Conservation (phyloP, 805 yeast species). For the Wickerhamiella lipophila region DNA sequence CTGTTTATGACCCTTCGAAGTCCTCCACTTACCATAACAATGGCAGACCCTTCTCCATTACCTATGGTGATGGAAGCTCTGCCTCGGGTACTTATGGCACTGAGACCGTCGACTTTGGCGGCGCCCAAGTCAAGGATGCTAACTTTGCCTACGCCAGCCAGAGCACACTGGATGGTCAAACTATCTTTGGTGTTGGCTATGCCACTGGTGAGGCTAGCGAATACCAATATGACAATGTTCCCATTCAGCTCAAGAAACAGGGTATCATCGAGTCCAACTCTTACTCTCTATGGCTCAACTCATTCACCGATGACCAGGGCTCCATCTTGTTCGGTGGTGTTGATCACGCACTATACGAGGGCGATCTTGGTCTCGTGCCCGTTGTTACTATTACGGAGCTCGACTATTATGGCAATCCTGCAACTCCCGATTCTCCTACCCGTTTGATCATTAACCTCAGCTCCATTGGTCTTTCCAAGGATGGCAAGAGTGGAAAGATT, state of each 20-base stretch:
- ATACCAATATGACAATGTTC: constrained; percentile 24
- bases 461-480: neutral
- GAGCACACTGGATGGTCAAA: constrained; percentile 23
- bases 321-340: constrained; percentile 53
- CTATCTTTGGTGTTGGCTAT: constrained; percentile 34
- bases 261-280: constrained; percentile 33
- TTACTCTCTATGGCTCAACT: constrained; percentile 37
- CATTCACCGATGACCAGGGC: constrained; percentile 21
- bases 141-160: constrained; percentile 66
- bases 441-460: neutral
- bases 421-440: neutral
- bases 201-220: constrained; percentile 24
- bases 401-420: neutral
- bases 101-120: constrained; percentile 44
- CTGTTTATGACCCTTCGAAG: neutral
- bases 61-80: constrained; percentile 35
- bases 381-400: constrained; percentile 14
- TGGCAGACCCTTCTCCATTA: constrained; percentile 25
- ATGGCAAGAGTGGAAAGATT: neutral
- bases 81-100: constrained; percentile 42
- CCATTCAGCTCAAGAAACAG: constrained; percentile 27
- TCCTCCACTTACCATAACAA: constrained; percentile 3
- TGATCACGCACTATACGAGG: constrained; percentile 47
- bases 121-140: constrained; percentile 35
- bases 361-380: constrained; percentile 30